Percentiles rank a stretch among this genome's conserved stretches.
Conservation (phyloP, 1,139 yeast species). For the Yamadazyma atlantica region DNA sequence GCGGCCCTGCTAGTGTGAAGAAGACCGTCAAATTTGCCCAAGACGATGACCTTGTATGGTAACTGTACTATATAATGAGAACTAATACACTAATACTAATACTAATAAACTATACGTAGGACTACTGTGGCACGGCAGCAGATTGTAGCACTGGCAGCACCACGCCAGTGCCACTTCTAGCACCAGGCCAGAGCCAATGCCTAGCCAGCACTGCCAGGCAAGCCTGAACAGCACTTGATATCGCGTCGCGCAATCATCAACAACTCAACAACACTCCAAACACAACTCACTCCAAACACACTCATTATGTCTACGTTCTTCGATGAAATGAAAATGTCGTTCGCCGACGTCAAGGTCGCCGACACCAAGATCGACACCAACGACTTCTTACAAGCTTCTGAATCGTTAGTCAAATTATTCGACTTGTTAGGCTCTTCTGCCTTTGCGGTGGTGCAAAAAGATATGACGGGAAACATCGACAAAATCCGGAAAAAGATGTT, state of each 20-base stretch:
- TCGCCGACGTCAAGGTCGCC: slow-evolving; percentile 66
- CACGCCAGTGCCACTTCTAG: no score
- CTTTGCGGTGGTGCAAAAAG: slow-evolving; percentile 80
- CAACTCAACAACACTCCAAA: neutral
- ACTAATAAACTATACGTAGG: neutral
- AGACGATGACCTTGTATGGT: slow-evolving; percentile 34
- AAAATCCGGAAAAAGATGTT: slow-evolving; percentile 70
- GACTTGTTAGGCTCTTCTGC: slow-evolving; percentile 86
- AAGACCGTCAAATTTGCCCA: slow-evolving; percentile 51
- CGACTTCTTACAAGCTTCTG: slow-evolving; percentile 80
- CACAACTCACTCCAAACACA: slow-evolving; percentile 9
- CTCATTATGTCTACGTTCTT: slow-evolving; percentile 64
- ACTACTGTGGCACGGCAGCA: neutral
- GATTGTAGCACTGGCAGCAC: no score
- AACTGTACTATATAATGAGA: neutral
- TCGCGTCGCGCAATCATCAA: neutral
- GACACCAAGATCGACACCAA: slow-evolving; percentile 68
- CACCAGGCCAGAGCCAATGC: no score
- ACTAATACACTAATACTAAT: no score
- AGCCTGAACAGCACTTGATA: no score
- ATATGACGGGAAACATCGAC: slow-evolving; percentile 82
- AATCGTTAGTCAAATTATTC: slow-evolving; percentile 77
- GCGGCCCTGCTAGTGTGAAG: slow-evolving; percentile 6
- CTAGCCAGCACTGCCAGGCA: no score
- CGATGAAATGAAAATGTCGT: slow-evolving; percentile 72